Base-by-base conservation (phyloP, 2,329 filamentous ascomycete species). In the Arthroderma sp. region DNA sequence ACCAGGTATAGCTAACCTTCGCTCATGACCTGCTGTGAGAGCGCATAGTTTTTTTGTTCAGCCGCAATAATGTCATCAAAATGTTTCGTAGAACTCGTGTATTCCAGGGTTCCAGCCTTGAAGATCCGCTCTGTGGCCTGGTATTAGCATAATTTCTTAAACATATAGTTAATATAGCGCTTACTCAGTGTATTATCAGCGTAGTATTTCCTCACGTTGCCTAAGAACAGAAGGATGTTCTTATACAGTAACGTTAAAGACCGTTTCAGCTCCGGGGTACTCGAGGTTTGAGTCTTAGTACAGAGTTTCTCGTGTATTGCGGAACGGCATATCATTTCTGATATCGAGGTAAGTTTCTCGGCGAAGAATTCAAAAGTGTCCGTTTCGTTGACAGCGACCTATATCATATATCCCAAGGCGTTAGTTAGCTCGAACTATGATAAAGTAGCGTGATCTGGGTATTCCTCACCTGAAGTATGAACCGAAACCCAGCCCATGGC, bases 401-500 rank as follows among this genome's bases (percentile, higher is more conserved):
- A 33, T 11, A n/a, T 27, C 8, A 43, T 27, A 42, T 46, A 28
- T 45, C 10, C 3, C 15, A 22, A 22, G 15, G 15, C 15, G 15
- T 22, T 22, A 22, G 4, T n/a, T 22, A 33, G n/a, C 41, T 5
- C 10, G 32, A 32, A 27, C 27, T 33, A 30, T 38, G 22, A 10
- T 39, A 40, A 4, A 28, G 11, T 27, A 37, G 32, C 28, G 8
- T 6, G 9, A 37, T 27, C 5, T 43, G 10, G 27, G 11, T 22
- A 41, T 29, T 49, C n/a, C 40, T 9, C 42, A 58, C 60, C 46
- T 58, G 47, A 2, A 64, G 50, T 29, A 63, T 15, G 27, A 61
- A 52, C 6, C 58, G 53, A 40, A 62, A 47, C 9, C 48, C 55
- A 29, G 58, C 61, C 61, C 57, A 64, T 29, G 57, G 59, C 33